phyloP scores from a whole-genome alignment of 108 stramenopile genomes.

The Cyclotella distinguenda region DNA sequence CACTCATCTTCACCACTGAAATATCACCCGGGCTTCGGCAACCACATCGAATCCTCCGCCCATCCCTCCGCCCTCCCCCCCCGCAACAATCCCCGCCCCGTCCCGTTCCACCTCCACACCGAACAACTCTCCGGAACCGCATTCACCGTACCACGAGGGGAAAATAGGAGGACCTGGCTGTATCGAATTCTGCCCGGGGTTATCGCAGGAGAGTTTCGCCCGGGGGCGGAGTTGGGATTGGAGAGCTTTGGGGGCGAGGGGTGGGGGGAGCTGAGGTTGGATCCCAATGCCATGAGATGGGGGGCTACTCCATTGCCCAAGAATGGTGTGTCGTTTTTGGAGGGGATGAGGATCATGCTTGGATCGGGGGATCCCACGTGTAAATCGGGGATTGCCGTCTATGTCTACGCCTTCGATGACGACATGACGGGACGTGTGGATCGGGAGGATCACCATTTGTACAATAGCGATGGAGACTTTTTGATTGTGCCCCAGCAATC shows the following conservation, averaged over 20 bases:
- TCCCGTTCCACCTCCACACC: slow-evolving; percentile 77
- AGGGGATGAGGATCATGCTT: slow-evolving; percentile 57
- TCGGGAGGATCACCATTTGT: slow-evolving; percentile 40
- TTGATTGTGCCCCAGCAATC: slow-evolving; percentile 87
- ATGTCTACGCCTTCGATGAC: slow-evolving; percentile 69
- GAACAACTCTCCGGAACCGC: slow-evolving; percentile 94
- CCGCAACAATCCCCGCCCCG: slow-evolving; percentile 90
- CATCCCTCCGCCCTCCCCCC: slow-evolving; percentile 70
- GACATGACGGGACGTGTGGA: slow-evolving; percentile 52
- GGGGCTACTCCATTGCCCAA: slow-evolving; percentile 52
- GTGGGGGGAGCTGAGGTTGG: slow-evolving; percentile 46
- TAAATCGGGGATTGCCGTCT: slow-evolving; percentile 80
- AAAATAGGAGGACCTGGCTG: slow-evolving; percentile 81
- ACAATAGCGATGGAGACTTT: slow-evolving; percentile 93
- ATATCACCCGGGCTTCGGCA: slow-evolving; percentile 73
- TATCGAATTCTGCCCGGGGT: slow-evolving; percentile 82
- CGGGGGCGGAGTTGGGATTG: slow-evolving; percentile 17
- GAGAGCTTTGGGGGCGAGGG: neutral
- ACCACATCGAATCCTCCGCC: slow-evolving; percentile 81
- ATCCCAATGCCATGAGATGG: slow-evolving; percentile 89
- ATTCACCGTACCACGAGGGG: slow-evolving; percentile 82
- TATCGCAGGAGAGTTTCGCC: slow-evolving; percentile 30
- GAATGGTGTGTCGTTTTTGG: slow-evolving; percentile 45
- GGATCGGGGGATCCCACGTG: slow-evolving; percentile 66
- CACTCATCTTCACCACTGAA: slow-evolving; percentile 3